Percentiles rank a stretch among this genome's conserved stretches.
phyloP scores from a whole-genome alignment of 78 protist species.

The Dictyostelium brefeldianum region DNA sequence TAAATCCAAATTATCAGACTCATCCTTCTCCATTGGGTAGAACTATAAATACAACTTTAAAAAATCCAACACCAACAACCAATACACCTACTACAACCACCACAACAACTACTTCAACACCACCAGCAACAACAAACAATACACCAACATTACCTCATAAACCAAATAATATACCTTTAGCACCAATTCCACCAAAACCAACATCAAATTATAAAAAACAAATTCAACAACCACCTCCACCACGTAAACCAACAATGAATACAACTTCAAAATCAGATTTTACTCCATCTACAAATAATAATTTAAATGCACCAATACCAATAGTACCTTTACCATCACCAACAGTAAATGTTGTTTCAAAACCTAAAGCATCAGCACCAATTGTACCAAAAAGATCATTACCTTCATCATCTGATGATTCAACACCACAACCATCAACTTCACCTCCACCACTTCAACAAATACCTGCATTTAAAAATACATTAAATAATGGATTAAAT shows the following conservation, averaged over 20 bases:
- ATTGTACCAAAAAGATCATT: neutral
- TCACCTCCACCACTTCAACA: neutral
- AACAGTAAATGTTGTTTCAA: neutral
- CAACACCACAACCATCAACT: neutral
- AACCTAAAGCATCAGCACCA: neutral
- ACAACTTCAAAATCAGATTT: neutral
- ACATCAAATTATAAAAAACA: neutral
- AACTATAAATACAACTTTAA: no score
- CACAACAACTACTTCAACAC: no score
- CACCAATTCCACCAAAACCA: slow-evolving; percentile 20
- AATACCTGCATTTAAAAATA: slow-evolving; percentile 22
- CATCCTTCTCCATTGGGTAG: neutral
- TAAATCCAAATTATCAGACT: slow-evolving; percentile 7
- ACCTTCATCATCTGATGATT: neutral
- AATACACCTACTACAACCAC: neutral
- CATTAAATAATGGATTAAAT: neutral
- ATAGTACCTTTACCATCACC: neutral
- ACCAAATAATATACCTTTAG: slow-evolving; percentile 8
- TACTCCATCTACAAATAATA: neutral
- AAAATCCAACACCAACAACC: neutral
- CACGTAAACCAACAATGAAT: slow-evolving; percentile 8
- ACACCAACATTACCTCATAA: neutral
- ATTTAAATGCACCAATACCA: neutral
- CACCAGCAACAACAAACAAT: neutral
- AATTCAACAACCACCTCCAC: slow-evolving; percentile 3